Evolutionary conservation across 2,329 filamentous ascomycete genomes (phyloP), one percentile per base, ranked within the genome.

Genomic region (Fusarium foetens): DNA sequence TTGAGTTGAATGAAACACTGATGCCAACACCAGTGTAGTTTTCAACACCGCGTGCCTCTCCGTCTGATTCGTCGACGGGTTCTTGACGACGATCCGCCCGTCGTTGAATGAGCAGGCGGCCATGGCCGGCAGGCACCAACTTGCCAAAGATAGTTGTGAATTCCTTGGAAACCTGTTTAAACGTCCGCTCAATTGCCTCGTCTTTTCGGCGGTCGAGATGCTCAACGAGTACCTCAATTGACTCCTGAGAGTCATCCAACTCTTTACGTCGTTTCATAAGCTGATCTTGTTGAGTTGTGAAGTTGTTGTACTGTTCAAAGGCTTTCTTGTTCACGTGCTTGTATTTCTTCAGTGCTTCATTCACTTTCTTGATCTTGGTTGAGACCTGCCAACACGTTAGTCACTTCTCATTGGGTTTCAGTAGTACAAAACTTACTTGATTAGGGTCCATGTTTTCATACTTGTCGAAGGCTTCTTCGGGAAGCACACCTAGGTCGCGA

Each of bases 301-400:
- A 99, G 83, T 92, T 97, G 84, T 95, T 97, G 85, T 98, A 99
- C 81, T 99, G 96, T 83, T 99, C 97, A 79, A 98, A 97, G 0
- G 96, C 96, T 84, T 99, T 98, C 85, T 98, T 99, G 88, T 99
- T 99, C 84, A 99, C 95, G 78, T 98, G 94, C 61, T 94, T 94
- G 84, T 96, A 98, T 80, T 98, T 97, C 84, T 98, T 98, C 60
- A 98, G 86, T 0, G 93, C 91, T 76, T 97, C 94, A 71, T 97
- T 97, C 78, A 95, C 94, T 78, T 95, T 97, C 83, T 96, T 94
- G 29, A 98, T 89, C 63, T 92, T 91, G 43, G 84, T 84, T n/a
- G 85, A 85, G 66, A 90, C 89, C 86, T 90, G 68, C 8, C 16
- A 8, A 7, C 12, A 62, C 53, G 35, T 77, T 58, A 77, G 74